phyloP scores from a whole-genome alignment of 805 yeast species.

The Scheffersomyces ergatensis region DNA sequence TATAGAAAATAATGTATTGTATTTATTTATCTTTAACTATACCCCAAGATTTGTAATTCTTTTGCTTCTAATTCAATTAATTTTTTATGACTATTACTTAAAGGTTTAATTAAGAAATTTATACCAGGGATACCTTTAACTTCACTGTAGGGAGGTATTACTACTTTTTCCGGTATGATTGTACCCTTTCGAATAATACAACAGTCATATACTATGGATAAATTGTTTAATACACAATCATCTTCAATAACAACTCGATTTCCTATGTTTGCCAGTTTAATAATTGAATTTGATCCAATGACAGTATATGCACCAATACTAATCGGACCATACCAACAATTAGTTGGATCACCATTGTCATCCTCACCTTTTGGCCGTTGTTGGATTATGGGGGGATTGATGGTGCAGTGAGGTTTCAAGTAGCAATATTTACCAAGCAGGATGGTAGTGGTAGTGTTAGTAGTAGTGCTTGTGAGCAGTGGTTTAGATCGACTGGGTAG shows the following conservation, averaged over 20 bases:
- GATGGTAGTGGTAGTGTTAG: slow-evolving; percentile 20
- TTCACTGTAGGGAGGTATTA: slow-evolving; percentile 52
- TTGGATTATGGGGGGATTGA: slow-evolving; percentile 16
- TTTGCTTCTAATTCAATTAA: slow-evolving; percentile 37
- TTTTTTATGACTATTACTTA: slow-evolving; percentile 31
- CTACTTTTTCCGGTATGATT: slow-evolving; percentile 37
- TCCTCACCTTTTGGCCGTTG: neutral
- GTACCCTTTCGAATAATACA: slow-evolving; percentile 44
- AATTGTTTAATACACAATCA: slow-evolving; percentile 33
- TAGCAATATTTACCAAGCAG: slow-evolving; percentile 48
- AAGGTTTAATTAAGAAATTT: slow-evolving; percentile 20
- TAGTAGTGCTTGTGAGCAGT: too few relatives aligned
- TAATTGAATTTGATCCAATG: slow-evolving; percentile 31
- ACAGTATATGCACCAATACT: slow-evolving; percentile 47
- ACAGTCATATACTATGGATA: slow-evolving; percentile 49
- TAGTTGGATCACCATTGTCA: neutral
- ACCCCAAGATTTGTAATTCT: slow-evolving; percentile 18
- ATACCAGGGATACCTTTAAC: slow-evolving; percentile 41
- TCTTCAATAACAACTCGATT: slow-evolving; percentile 48
- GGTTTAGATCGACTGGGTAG: slow-evolving; percentile 4
- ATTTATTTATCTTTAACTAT: neutral
- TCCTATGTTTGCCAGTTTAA: slow-evolving; percentile 43
- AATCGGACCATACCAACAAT: slow-evolving; percentile 19
- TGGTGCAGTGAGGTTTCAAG: slow-evolving; percentile 23
- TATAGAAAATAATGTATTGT: neutral